Evolutionary conservation across 768 basidiomycete genomes (phyloP).

Genomic region (Rhodotorula toruloides): DNA sequence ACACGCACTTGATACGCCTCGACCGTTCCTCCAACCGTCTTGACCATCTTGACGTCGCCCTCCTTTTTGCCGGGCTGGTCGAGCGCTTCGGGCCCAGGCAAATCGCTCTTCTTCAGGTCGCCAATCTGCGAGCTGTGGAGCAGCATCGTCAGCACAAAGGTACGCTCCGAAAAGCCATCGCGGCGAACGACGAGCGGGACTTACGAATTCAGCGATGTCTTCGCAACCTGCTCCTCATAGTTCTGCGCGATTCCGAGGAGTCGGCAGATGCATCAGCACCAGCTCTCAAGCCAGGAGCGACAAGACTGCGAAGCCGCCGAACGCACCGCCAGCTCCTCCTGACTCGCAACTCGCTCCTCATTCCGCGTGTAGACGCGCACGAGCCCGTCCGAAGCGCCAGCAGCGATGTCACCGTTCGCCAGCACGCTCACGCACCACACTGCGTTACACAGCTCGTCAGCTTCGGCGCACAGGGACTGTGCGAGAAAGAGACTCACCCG

Average conservation of each 20-base stretch:
- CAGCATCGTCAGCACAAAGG: neutral
- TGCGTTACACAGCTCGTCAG: neutral
- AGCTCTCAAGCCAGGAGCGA: neutral
- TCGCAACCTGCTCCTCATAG: slow-evolving; percentile 70
- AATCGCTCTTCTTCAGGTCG: slow-evolving; percentile 84
- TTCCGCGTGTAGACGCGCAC: slow-evolving; percentile 73
- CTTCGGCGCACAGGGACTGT: neutral
- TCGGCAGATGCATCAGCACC: too few relatives aligned
- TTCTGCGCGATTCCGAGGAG: slow-evolving; percentile 19
- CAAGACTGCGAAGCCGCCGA: neutral
- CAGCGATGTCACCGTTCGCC: slow-evolving; percentile 87
- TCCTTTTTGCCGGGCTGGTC: slow-evolving; percentile 77
- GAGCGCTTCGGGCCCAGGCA: slow-evolving; percentile 80
- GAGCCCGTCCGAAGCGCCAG: slow-evolving; percentile 79
- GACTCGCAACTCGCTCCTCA: slow-evolving; percentile 16
- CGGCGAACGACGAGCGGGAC: slow-evolving; percentile 15
- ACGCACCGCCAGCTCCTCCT: slow-evolving; percentile 21
- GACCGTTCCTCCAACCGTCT: slow-evolving; percentile 62
- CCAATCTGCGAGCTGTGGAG: slow-evolving; percentile 66
- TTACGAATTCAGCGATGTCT: slow-evolving; percentile 66
- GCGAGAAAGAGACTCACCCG: slow-evolving; percentile 45
- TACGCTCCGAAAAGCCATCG: neutral
- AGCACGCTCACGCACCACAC: slow-evolving; percentile 87
- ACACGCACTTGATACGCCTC: slow-evolving; percentile 81
- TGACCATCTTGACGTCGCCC: slow-evolving; percentile 89